A percentile compares a stretch with the other conserved stretches of the same genome.
These are phyloP conservation scores for Fraxinus ornus DNA, from an alignment of 305 asterid species.

Conservation along the genomic window DNA sequence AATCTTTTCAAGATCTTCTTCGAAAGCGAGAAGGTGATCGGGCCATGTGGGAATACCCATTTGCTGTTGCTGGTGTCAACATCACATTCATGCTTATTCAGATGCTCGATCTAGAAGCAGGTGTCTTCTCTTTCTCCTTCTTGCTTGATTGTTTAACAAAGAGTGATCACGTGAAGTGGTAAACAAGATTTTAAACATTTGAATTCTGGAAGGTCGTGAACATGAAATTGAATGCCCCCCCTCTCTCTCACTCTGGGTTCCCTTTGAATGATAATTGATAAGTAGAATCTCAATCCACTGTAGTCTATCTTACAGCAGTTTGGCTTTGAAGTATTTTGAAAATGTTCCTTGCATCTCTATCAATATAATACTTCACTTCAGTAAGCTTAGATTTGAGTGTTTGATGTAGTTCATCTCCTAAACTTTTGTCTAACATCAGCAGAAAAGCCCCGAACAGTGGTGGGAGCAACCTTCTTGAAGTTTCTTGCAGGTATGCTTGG, in stretches of 20 bases:
- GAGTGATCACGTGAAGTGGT: background rate
- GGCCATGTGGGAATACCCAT: slow-evolving; percentile 98
- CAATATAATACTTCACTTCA: background rate
- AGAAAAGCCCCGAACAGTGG: slow-evolving; percentile 88
- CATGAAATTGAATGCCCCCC: background rate
- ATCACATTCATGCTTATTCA: slow-evolving; percentile 98
- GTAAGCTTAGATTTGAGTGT: background rate
- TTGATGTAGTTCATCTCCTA: slow-evolving; percentile 22
- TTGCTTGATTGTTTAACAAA: background rate
- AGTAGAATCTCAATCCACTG: background rate
- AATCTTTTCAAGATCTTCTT: slow-evolving; percentile 97
- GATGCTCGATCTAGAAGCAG: slow-evolving; percentile 99
- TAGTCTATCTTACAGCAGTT: background rate
- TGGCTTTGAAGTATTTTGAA: background rate
- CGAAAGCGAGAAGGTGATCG: slow-evolving; percentile 92
- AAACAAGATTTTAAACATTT: background rate
- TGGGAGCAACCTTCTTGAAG: slow-evolving; percentile 93
- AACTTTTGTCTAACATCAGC: slow-evolving; percentile 34
- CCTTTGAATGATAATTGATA: background rate
- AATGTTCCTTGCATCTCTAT: background rate
- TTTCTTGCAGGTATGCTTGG: slow-evolving; percentile 68
- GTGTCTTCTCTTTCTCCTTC: slow-evolving; percentile 31
- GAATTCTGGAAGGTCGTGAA: background rate
- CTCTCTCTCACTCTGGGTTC: background rate
- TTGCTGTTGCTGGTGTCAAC: slow-evolving; percentile 99